These are phyloP conservation scores for Dothideomycetes sp. DNA, from an alignment of 2,329 filamentous ascomycete genomes.

Conservation along the genomic window DNA sequence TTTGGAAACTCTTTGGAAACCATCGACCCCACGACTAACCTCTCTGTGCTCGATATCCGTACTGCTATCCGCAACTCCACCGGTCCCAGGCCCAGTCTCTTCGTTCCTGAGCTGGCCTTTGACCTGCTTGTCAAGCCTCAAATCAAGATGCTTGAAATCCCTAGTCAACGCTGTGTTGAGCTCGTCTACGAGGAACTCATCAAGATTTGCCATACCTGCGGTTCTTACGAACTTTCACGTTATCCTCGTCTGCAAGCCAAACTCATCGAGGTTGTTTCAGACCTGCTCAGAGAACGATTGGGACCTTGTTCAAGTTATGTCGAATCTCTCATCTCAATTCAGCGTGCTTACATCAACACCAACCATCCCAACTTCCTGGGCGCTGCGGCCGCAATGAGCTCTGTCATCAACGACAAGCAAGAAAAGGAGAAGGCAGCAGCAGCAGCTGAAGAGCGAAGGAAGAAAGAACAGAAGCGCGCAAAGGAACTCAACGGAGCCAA, in stretches of 20 bases:
- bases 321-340: constrained; percentile 92
- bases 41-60: constrained; percentile 88
- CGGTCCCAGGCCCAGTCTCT: constrained; percentile 86
- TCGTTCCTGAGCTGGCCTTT: constrained; percentile 95
- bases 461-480: constrained; percentile 69
- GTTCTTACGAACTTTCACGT: constrained; percentile 82
- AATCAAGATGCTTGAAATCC: constrained; percentile 91
- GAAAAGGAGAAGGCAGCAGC: constrained; percentile 79
- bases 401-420: constrained; percentile 89
- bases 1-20: constrained; percentile 94
- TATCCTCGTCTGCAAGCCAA: constrained; percentile 92
- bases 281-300: constrained; percentile 82
- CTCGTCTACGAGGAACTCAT: constrained; percentile 98
- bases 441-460: constrained; percentile 74
- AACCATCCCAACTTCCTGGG: constrained; percentile 98
- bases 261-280: constrained; percentile 95
- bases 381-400: constrained; percentile 92
- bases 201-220: constrained; percentile 98
- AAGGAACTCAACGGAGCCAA: constrained; percentile 76
- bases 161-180: constrained; percentile 93
- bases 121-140: constrained; percentile 96
- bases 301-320: constrained; percentile 86
- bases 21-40: constrained; percentile 91
- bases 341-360: constrained; percentile 97
- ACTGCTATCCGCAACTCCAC: constrained; percentile 98